Conservation (phyloP, 352 stramenopile genomes). For the Phytophthora megakarya region DNA sequence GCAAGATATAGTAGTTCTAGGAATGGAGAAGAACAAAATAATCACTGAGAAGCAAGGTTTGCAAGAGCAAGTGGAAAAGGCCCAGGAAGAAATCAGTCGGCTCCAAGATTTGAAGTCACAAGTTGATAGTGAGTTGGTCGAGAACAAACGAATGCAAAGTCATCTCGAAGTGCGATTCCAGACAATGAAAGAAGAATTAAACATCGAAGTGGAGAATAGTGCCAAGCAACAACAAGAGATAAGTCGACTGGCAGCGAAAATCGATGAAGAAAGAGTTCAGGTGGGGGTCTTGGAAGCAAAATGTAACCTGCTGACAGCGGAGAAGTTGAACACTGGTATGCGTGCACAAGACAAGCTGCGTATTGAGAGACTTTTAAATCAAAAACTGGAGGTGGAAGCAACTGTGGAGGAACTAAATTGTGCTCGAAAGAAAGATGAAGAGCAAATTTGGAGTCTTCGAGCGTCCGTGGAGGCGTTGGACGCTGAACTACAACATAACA, state of each 20-base stretch:
- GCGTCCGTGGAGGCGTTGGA: constrained; percentile 74
- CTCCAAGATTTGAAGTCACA: constrained; percentile 45
- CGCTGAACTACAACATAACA: constrained; percentile 77
- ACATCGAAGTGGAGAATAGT: constrained; percentile 56
- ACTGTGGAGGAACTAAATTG: constrained; percentile 61
- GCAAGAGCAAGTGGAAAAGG: constrained; percentile 36
- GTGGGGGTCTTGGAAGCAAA: constrained; percentile 69
- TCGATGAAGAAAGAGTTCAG: constrained; percentile 70
- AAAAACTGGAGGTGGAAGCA: constrained; percentile 80
- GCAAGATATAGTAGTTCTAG: constrained; percentile 53
- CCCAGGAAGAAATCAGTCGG: constrained; percentile 37
- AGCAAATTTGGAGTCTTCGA: constrained; percentile 71
- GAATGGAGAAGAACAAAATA: constrained; percentile 68
- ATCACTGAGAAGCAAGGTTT: constrained; percentile 44
- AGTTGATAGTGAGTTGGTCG: constrained; percentile 54
- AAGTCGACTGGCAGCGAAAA: constrained; percentile 35
- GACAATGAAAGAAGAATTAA: constrained; percentile 73
- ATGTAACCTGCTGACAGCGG: constrained; percentile 61
- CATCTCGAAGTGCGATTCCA: constrained; percentile 55
- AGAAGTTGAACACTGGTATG: constrained; percentile 83
- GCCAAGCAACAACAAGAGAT: constrained; percentile 47
- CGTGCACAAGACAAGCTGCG: constrained; percentile 78
- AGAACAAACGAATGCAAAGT: constrained; percentile 51
- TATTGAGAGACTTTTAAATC: constrained; percentile 76
- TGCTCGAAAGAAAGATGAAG: constrained; percentile 67